Percentiles rank a stretch among this genome's conserved stretches.
Conservation (phyloP, 352 stramenopile species). For the Halophytophthora polymorphica region DNA sequence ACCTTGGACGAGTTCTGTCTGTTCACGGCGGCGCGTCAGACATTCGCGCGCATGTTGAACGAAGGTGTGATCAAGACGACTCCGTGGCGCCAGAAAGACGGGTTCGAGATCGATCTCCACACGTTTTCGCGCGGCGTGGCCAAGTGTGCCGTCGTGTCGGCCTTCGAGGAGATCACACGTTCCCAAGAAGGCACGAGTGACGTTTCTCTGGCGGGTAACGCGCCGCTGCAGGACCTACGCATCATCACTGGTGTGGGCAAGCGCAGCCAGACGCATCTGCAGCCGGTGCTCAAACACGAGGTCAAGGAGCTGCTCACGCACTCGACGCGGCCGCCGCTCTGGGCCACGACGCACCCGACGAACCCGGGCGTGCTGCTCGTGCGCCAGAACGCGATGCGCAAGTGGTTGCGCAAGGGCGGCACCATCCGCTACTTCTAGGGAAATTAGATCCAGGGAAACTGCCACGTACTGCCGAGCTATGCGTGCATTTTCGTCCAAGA, state of each 20-base stretch:
- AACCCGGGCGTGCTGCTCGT: constrained; percentile 62
- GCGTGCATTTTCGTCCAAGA: too few relatives aligned
- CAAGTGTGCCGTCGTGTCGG: constrained; percentile 67
- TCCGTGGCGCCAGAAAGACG: constrained; percentile 50
- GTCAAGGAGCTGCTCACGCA: constrained; percentile 51
- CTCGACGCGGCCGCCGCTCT: constrained; percentile 45
- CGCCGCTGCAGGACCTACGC: constrained; percentile 42
- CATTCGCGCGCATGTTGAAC: constrained; percentile 52
- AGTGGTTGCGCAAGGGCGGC: constrained; percentile 54
- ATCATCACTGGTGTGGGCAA: constrained; percentile 74
- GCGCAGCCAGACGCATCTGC: constrained; percentile 57
- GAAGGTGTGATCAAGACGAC: constrained; percentile 37
- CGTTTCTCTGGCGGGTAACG: constrained; percentile 18
- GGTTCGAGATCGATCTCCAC: constrained; percentile 72
- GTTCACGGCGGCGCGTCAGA: constrained; percentile 37
- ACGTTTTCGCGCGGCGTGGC: constrained; percentile 59
- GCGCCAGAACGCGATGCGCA: constrained; percentile 41
- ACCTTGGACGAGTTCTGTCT: constrained; percentile 50
- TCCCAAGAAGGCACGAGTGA: constrained; percentile 25
- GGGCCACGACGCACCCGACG: constrained; percentile 44
- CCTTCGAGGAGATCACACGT: constrained; percentile 45
- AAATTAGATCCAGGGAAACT: too few relatives aligned
- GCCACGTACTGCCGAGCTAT: too few relatives aligned
- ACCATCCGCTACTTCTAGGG: constrained; percentile 35
- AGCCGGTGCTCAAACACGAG: constrained; percentile 52